Evolutionary conservation across 306 rosid genomes (phyloP), one percentile per base, ranked within the genome.

Genomic region (Begonia masoniana): DNA sequence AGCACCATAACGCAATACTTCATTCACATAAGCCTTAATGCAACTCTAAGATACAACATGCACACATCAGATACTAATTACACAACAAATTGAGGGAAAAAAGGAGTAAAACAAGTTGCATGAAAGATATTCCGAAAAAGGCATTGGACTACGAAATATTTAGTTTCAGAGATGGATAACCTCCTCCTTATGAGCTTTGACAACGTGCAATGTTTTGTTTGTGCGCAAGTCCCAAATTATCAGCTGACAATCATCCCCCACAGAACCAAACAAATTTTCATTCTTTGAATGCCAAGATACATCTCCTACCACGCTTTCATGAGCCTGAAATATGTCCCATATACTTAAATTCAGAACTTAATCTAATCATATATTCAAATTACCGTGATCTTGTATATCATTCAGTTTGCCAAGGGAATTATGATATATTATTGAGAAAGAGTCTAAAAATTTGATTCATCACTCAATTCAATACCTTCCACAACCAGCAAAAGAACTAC

Each of bases 161-260:
- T 10, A 45, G 13, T 45, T 45, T 45, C 49, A 10, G 49, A n/a
- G 10, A 10, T 45, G 15, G 9, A 6, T 45, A 39, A 91, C 99
- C 99, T 91, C 99, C 47, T 56, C 78, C 12, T 86, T 86, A 62
- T 91, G 99, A 64, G 79, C 82, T 73, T 68, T 74, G 65, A 86
- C 75, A 11, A 84, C 75, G 5, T 91, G 75, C 24, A 77, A 88
- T 54, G 82, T 62, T 56, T 75, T 61, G 74, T 81, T 75, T 13
- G 94, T 72, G 51, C 93, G 77, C 74, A 82, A 66, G 75, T 86
- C 96, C 99, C 99, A 91, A 50, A 91, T 74, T 56, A 86, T 58
- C 77, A 91, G 52, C n/a, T 60, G 73, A 52, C 83, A 64, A 52
- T 91, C 99, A 68, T 91, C 99, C n/a, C 96, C 99, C 13, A 64